Base-by-base conservation (phyloP, 2,329 filamentous ascomycete species). In the Aspergillus sojae region DNA sequence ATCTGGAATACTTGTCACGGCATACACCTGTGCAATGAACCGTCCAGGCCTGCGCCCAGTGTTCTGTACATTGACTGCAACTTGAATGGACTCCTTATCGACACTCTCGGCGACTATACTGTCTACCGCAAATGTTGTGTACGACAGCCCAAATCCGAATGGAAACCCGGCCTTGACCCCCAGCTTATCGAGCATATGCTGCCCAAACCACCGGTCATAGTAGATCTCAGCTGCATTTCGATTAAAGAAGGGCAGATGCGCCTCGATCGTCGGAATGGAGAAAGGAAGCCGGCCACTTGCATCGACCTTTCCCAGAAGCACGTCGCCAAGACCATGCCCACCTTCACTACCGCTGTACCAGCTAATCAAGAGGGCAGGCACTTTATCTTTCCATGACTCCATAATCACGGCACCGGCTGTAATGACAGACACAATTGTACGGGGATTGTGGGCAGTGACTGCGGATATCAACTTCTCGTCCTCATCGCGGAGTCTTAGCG, bases 121-220 rank as follows among this genome's bases (percentile, higher is more conserved):
- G 19, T 50, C 30, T 14, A 59, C 28, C 6, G 9, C 28, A 6
- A 59, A 59, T 3, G 57, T 39, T 32, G 57, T 59, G 30, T 59
- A 59, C 16, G 57, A 59, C 34, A 59, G 32, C 9, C 57, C 57
- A n/a, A 39, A 59, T 16, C 59, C 59, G 28, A 57, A 32, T 11
- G 50, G 14, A 57, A 61, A 60, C 1, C n/a, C 52, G 39, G 53
- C 36, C 19, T 46, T 19, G 36, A 65, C 64, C 14, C 62, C 60
- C 14, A 69, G 59, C 52, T 65, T 68, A 57, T 73, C 71, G 9
- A 74, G 62, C 14, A 71, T 55, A 30, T 67, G 61, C 41, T 73
- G 71, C 14, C 72, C 71, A 58, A 64, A 70, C 68, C 70, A 72
- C 3, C 67, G 66, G 54, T 72, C 65, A 21, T 72, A 72, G 16